Conservation (phyloP, 306 rosid species). For the Sophora flavescens region DNA sequence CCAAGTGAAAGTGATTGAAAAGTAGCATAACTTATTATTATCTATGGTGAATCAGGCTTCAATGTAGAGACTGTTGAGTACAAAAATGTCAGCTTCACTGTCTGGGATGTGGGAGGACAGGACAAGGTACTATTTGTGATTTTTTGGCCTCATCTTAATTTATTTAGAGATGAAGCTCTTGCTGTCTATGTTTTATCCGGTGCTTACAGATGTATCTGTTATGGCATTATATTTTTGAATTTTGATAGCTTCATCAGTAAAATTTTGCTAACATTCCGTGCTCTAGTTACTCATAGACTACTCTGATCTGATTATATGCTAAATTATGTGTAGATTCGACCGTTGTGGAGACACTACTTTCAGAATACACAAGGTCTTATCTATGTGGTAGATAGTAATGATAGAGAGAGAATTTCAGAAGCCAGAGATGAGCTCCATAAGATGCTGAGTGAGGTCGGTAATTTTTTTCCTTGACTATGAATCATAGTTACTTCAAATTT, state of each 20-base stretch:
- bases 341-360: slow-evolving; percentile 93
- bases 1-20: neutral
- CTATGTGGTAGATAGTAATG: slow-evolving; percentile 88
- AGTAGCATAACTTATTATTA: neutral
- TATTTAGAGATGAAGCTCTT: neutral
- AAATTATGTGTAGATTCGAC: slow-evolving; percentile 68
- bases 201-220: neutral
- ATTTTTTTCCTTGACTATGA: neutral
- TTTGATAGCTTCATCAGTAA: neutral
- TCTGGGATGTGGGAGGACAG: slow-evolving; percentile 98
- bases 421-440: slow-evolving; percentile 65
- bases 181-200: neutral
- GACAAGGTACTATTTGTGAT: slow-evolving; percentile 64
- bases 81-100: slow-evolving; percentile 92
- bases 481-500: neutral
- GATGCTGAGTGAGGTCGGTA: slow-evolving; percentile 86
- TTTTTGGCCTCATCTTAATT: neutral
- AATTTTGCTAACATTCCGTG: neutral
- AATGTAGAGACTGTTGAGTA: slow-evolving; percentile 92
- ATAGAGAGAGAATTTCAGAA: slow-evolving; percentile 82
- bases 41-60: slow-evolving; percentile 63
- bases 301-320: neutral
- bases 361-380: slow-evolving; percentile 89
- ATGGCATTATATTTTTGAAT: neutral
- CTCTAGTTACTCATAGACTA: neutral